A percentile compares a stretch with the other conserved stretches of the same genome.
phyloP scores from a whole-genome alignment of 768 basidiomycete species.

The Auricularia sp. region DNA sequence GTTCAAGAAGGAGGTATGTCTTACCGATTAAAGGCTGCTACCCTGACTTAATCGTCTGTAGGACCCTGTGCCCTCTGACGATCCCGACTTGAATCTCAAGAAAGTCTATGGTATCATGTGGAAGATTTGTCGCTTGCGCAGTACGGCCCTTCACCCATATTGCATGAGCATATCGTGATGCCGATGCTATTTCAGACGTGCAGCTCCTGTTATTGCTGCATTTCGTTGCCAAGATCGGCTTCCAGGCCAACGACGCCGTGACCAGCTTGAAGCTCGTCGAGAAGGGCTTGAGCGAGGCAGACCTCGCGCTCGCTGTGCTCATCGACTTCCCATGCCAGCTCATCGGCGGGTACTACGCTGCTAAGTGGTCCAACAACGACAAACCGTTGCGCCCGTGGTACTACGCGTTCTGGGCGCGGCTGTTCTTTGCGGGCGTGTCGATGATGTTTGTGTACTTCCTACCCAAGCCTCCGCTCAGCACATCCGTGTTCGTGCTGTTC shows the following conservation, averaged over 20 bases:
- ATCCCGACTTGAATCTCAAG: slow-evolving; percentile 81
- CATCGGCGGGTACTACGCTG: slow-evolving; percentile 86
- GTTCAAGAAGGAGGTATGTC: slow-evolving; percentile 77
- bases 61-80: slow-evolving; percentile 65
- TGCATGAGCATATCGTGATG: background rate
- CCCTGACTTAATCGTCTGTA: slow-evolving; percentile 18
- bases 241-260: slow-evolving; percentile 86
- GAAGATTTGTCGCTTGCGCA: slow-evolving; percentile 82
- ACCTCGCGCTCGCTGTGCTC: slow-evolving; percentile 87
- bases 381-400: slow-evolving; percentile 81
- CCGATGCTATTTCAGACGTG: slow-evolving; percentile 48
- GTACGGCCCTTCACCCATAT: slow-evolving; percentile 32
- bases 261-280: slow-evolving; percentile 91
- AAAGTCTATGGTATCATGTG: slow-evolving; percentile 92
- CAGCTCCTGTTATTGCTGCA: slow-evolving; percentile 81
- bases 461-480: slow-evolving; percentile 63
- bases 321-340: slow-evolving; percentile 99
- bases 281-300: slow-evolving; percentile 91
- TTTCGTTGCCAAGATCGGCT: slow-evolving; percentile 87
- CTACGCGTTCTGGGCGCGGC: slow-evolving; percentile 80
- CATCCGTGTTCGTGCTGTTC: slow-evolving; percentile 70
- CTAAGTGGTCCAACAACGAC: slow-evolving; percentile 79
- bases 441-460: slow-evolving; percentile 77
- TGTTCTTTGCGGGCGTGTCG: slow-evolving; percentile 59
- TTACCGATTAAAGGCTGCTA: background rate